phyloP scores from a whole-genome alignment of 225 moss, liverwort and hornwort genomes.

The Bryum argenteum region DNA sequence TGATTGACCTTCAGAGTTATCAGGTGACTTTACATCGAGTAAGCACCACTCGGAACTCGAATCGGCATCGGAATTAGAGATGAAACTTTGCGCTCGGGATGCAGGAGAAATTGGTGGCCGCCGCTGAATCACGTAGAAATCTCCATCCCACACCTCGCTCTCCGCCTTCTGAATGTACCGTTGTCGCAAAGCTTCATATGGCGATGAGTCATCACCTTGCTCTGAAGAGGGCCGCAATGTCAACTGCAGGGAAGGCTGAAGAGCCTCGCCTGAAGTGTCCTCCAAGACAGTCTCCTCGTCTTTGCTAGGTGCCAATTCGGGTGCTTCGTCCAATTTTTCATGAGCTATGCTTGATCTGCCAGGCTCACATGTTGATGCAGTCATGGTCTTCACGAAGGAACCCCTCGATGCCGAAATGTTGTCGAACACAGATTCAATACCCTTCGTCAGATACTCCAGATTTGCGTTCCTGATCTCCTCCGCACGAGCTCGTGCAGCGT shows the following conservation, averaged over 20 bases:
- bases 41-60: constrained; percentile 1
- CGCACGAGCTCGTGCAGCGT: neutral
- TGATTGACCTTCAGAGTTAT: constrained; percentile 9
- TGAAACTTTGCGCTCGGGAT: neutral
- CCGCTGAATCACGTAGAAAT: neutral
- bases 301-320: neutral
- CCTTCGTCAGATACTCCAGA: neutral
- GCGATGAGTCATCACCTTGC: neutral
- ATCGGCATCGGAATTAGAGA: neutral
- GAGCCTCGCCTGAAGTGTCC: neutral
- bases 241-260: neutral
- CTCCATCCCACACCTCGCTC: constrained; percentile 30
- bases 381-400: neutral
- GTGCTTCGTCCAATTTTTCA: neutral
- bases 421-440: neutral
- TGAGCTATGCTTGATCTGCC: neutral
- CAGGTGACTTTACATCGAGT: constrained; percentile 19
- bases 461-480: neutral
- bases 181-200: constrained; percentile 9
- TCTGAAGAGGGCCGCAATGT: constrained; percentile 1
- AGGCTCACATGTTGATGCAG: neutral
- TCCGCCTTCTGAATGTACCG: constrained; percentile 24
- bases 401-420: neutral
- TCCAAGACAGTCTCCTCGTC: neutral
- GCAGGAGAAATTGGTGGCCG: neutral